Evolutionary conservation across 805 yeast species (phyloP).

Genomic region (Nakazawaea wickerhamii): DNA sequence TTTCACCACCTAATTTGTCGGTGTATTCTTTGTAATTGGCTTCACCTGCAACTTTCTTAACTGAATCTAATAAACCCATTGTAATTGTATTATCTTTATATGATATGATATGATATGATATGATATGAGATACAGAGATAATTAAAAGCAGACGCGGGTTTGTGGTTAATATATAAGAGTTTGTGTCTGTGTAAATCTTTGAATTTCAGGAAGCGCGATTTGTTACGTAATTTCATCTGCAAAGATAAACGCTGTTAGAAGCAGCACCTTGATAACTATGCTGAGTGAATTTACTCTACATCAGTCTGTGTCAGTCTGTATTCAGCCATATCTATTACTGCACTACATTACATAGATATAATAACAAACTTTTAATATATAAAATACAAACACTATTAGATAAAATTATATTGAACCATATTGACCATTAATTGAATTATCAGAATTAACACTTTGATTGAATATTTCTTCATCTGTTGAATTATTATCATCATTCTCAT

Average conservation of each 20-base stretch:
- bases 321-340: no score
- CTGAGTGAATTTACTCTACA: not conserved
- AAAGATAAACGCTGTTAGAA: no score
- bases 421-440: not conserved
- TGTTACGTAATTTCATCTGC: not conserved
- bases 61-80: slow-evolving; percentile 11
- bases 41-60: slow-evolving; percentile 8
- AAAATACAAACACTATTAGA: not conserved
- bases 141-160: no score
- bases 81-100: not conserved
- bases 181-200: no score
- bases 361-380: not conserved
- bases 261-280: not conserved
- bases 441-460: slow-evolving; percentile 6
- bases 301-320: no score
- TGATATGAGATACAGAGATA: not conserved
- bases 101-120: no score
- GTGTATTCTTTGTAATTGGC: slow-evolving; percentile 11
- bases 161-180: no score
- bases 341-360: not conserved
- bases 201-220: not conserved
- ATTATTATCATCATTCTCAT: slow-evolving; percentile 27
- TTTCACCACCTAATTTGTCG: slow-evolving; percentile 14
- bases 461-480: slow-evolving; percentile 20
- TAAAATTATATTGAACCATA: slow-evolving; percentile 1